A percentile compares a stretch with the other conserved stretches of the same genome.
Conservation (phyloP, 2,329 filamentous ascomycete genomes). For the Aspergillus flavus region DNA sequence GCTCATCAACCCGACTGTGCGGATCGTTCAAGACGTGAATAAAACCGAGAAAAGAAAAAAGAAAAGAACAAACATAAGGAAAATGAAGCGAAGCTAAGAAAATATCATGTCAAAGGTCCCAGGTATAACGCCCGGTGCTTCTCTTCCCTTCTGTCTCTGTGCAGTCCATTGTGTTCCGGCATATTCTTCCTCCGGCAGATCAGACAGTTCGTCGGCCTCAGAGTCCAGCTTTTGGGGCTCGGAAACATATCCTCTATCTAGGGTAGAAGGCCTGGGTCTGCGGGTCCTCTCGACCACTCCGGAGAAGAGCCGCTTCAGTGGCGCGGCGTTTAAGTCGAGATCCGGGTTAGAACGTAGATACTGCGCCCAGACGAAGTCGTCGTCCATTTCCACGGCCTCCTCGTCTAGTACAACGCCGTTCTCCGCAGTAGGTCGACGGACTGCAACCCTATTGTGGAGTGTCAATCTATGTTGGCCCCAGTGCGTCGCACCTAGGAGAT, state of each 20-base stretch:
- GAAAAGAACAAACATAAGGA: not conserved
- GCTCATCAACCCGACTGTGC: not conserved
- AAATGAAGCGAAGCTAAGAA: not conserved
- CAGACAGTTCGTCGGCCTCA: not conserved
- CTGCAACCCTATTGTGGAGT: conserved; percentile 22
- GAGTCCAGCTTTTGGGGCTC: not conserved
- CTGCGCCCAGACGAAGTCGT: conserved; percentile 28
- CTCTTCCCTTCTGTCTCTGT: not conserved
- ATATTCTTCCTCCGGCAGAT: not conserved
- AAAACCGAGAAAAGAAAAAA: not conserved
- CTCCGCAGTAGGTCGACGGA: conserved; percentile 21
- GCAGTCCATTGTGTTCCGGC: not conserved
- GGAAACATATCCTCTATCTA: not conserved
- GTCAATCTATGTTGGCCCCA: conserved; percentile 21
- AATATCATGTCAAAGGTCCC: not conserved
- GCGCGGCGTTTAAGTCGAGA: conserved; percentile 10
- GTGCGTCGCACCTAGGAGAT: conserved; percentile 33
- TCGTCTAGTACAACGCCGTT: conserved; percentile 17
- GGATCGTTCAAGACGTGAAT: not conserved
- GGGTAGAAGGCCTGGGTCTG: not conserved
- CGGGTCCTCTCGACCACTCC: not conserved
- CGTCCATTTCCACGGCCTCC: conserved; percentile 26
- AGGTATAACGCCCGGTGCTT: not conserved
- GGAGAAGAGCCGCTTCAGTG: conserved; percentile 23
- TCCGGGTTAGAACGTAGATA: conserved; percentile 8